Evolutionary conservation across 2,329 filamentous ascomycete species (phyloP), one percentile per base, ranked within the genome.

Genomic region (Hysterium pulicare): DNA sequence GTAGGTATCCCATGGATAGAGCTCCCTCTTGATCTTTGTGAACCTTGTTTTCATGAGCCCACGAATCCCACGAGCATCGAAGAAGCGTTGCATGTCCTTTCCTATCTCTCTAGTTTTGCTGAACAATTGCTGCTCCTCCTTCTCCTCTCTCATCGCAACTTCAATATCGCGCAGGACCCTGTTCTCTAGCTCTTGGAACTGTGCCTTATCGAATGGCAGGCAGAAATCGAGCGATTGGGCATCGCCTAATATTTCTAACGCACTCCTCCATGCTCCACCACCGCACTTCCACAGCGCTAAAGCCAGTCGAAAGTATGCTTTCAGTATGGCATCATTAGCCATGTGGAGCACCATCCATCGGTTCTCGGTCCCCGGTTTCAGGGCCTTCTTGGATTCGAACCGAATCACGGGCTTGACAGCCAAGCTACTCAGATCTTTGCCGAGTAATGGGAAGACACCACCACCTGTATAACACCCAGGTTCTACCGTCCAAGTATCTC

Each of bases 241-340:
- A 17, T 38, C 38, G 21, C 36, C 33, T 3, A 57, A 30, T 9
- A 53, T 19, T 10, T 51, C 46, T 13, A 57, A 22, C 8, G 57
- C 57, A 16, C 41, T 49, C 23, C 42, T 33, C 8, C 43, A 22
- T 4, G 53, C 53, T 11, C 54, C 56, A 21, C 42, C 49, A n/a
- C 57, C 56, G 33, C 54, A 57, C 28, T 51, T 53, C 32, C 43
- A 51, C 6, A 60, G 46, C 15, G 51, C 47, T 15, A 46, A 37
- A 2, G 46, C 50, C 2, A 60, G 26, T 5, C 57, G 49, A 37
- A 51, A 60, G 19, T 44, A 36, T 3, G 48, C 52, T 31, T 51
- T 50, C 22, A 46, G 5, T 9, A 38, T 41, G 13, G 45, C 19
- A 22, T 54, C 48, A 16, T 39, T 23, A 11, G 38, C 22, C 13